A percentile compares a stretch with the other conserved stretches of the same genome.
These are phyloP conservation scores for Oryza meridionalis DNA, from an alignment of 176 grass and related monocot species.

Conservation along the genomic window DNA sequence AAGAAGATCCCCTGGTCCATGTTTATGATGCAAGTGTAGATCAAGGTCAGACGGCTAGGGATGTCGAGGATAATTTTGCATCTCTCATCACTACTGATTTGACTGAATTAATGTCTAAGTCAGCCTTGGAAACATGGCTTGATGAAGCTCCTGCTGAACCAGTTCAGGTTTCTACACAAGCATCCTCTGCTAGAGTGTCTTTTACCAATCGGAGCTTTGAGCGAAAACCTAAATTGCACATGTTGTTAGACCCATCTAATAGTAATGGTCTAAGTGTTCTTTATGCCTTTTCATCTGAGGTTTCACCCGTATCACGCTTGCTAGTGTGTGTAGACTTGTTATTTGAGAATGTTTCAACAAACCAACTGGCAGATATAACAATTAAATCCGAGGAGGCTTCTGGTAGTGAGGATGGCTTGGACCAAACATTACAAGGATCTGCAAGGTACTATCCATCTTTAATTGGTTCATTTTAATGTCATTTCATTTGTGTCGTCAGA, in stretches of 20 bases:
- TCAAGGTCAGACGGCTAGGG: slow-evolving; percentile 50
- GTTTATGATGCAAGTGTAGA: slow-evolving; percentile 59
- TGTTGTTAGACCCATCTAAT: slow-evolving; percentile 67
- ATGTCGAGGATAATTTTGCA: slow-evolving; percentile 63
- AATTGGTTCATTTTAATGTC: not conserved
- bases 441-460: slow-evolving; percentile 54
- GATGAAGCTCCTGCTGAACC: slow-evolving; percentile 64
- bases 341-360: slow-evolving; percentile 69
- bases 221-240: slow-evolving; percentile 67
- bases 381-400: slow-evolving; percentile 75
- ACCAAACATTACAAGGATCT: slow-evolving; percentile 56
- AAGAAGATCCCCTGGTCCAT: slow-evolving; percentile 57
- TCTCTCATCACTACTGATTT: slow-evolving; percentile 79
- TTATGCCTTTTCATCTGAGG: slow-evolving; percentile 82
- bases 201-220: slow-evolving; percentile 76
- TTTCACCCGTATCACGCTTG: slow-evolving; percentile 61
- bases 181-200: slow-evolving; percentile 72
- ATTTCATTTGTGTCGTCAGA: slow-evolving; percentile 8
- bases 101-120: slow-evolving; percentile 82
- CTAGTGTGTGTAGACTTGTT: slow-evolving; percentile 73
- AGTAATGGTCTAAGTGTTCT: slow-evolving; percentile 71
- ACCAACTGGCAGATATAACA: slow-evolving; percentile 62
- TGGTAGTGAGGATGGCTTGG: slow-evolving; percentile 41
- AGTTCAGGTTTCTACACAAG: slow-evolving; percentile 39
- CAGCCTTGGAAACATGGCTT: slow-evolving; percentile 89